A percentile compares a stretch with the other conserved stretches of the same genome.
These are phyloP conservation scores for Boletellus sp. DNA, from an alignment of 1,284 basidiomycete genomes.

Conservation along the genomic window DNA sequence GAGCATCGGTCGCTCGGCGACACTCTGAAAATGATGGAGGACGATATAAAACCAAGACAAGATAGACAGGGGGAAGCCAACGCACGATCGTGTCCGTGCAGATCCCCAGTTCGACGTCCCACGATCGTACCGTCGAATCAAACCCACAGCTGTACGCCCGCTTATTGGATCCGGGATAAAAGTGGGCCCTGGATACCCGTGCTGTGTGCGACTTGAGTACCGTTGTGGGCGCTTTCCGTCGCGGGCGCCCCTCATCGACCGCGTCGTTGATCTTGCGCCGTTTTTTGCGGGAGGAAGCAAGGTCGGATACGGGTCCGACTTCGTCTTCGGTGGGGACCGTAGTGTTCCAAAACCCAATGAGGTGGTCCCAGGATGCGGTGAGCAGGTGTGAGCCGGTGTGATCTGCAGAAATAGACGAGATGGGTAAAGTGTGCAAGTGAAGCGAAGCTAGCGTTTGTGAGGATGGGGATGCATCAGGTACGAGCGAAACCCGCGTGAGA, in stretches of 20 bases:
- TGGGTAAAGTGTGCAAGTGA: slow-evolving; percentile 74
- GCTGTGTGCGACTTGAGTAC: slow-evolving; percentile 75
- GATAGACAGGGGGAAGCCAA: not conserved
- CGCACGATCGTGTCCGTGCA: slow-evolving; percentile 53
- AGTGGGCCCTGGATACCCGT: slow-evolving; percentile 48
- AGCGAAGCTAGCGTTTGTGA: slow-evolving; percentile 48
- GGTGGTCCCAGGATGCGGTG: slow-evolving; percentile 29
- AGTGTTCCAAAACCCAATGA: slow-evolving; percentile 76
- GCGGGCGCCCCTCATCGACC: slow-evolving; percentile 35
- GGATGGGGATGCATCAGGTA: slow-evolving; percentile 46
- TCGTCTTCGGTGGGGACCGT: slow-evolving; percentile 61
- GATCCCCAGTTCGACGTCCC: slow-evolving; percentile 61
- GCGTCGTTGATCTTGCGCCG: slow-evolving; percentile 18
- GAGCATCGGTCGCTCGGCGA: slow-evolving; percentile 69
- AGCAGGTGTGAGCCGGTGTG: slow-evolving; percentile 46
- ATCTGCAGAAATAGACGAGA: slow-evolving; percentile 66
- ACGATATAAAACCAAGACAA: not conserved
- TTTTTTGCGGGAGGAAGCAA: slow-evolving; percentile 47
- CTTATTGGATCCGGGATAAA: slow-evolving; percentile 19
- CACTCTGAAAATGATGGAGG: slow-evolving; percentile 43
- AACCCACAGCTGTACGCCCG: slow-evolving; percentile 30
- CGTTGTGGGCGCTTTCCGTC: slow-evolving; percentile 51
- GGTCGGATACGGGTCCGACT: slow-evolving; percentile 35
- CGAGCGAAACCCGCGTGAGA: slow-evolving; percentile 51
- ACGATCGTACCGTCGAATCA: slow-evolving; percentile 70